Base-by-base conservation (phyloP, 2,329 filamentous ascomycete genomes). In the Beauveria australis region DNA sequence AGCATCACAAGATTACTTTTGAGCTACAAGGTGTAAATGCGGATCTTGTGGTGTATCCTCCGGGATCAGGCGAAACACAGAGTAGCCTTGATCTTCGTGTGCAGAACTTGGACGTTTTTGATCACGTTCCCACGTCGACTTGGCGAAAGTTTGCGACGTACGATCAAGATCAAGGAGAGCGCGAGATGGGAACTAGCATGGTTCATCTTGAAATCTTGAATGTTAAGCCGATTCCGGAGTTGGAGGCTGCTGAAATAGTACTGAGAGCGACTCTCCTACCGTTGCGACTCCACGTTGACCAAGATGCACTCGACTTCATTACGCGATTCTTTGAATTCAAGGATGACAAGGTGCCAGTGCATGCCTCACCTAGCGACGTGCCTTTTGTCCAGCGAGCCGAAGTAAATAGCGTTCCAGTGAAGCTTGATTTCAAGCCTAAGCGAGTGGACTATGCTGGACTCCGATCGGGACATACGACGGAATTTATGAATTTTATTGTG, bases 101-200 rank as follows among this genome's bases (percentile, higher is more conserved):
- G 12, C 82, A 85, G 44, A 88, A 94, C 61, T 79, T 99, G 14
- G 92, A 96, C 66, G 87, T 99, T 18, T 96, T 94, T 64, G 94
- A 99, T 72, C 91, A 97, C 69, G 83, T 99, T 2, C 91, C 92
- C 1, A 93, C 91, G 0, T 99, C 94, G 3, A 97, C 93, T 0
- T 99, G 95, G 95, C 95, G 90, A 73, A 99, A 97, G 72, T 99
- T 99, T 75, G 87, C 91, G 16, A 97, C 93, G 0, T 97, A 96
- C 68, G 89, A 96, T 76, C 86, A 89, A 62, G 91, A 95, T 70
- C 88, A 87, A 12, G 90, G 89, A n/a, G 87, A 91, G 68, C 85
- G 92, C 53, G 91, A 97, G 74, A 88, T 90, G 73, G 89, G 87
- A 19, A 89, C 88, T 16, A 91, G 87, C 68, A 97, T 97, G 92